Conservation (phyloP, 345 rosid species). For the Aquilaria sinensis region DNA sequence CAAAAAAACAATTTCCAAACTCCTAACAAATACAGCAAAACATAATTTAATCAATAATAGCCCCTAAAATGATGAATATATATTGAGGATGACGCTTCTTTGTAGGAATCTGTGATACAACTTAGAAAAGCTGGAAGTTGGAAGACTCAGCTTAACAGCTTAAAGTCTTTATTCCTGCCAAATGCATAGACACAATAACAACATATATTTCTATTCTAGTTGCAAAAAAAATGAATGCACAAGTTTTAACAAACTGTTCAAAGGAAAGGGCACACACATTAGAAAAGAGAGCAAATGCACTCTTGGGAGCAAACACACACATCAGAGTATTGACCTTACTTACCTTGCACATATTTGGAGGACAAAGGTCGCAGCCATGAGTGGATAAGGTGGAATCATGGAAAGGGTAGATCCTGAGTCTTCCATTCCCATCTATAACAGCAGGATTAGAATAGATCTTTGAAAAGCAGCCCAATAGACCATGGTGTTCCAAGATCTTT, state of each 20-base stretch:
- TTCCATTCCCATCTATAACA: conserved; percentile 43
- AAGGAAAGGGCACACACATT: neutral
- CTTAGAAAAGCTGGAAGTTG: no score
- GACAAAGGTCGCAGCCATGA: conserved; percentile 62
- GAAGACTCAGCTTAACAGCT: no score
- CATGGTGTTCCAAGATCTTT: conserved; percentile 62
- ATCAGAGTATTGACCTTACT: neutral
- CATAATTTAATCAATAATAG: no score
- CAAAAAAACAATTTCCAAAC: no score
- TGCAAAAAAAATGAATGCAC: neutral
- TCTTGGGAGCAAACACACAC: neutral
- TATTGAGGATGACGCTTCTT: no score
- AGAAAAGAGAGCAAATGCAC: neutral
- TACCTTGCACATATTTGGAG: conserved; percentile 82
- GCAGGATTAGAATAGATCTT: conserved; percentile 55
- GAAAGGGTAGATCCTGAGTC: conserved; percentile 52
- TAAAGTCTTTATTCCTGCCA: no score
- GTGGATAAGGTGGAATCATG: conserved; percentile 33
- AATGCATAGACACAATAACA: no score
- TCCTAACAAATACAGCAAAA: no score
- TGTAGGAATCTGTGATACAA: no score
- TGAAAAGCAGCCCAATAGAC: conserved; percentile 56
- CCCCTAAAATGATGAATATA: no score
- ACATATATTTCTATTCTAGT: neutral
- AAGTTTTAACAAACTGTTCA: neutral